Base-by-base conservation (phyloP, 2,329 filamentous ascomycete species). In the Raffaelea deltoideospora region DNA sequence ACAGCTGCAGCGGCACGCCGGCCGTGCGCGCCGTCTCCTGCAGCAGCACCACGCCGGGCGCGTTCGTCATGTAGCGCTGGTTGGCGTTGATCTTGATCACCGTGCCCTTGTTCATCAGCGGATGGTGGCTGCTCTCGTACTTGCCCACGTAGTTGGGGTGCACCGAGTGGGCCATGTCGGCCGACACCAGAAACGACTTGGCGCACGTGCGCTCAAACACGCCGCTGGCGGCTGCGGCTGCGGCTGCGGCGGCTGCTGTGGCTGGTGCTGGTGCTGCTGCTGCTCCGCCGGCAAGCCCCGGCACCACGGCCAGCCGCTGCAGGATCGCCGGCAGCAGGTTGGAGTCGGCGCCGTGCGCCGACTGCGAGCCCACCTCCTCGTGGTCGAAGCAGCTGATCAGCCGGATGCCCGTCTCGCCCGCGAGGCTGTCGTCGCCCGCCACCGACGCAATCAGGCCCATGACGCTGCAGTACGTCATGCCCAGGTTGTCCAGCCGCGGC, bases 1-100 rank as follows among this genome's bases (percentile, higher is more conserved):
- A 96, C 28, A 96, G 65, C 63, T 98, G 90, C 37, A 98, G 69
- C 13, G 90, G 90, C 17, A 96, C 86, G 19, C 75, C 76, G 15
- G 69, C 72, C 24, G 66, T 61, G 33, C 70, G 73, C 33, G 90
- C 90, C 30, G 80, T 77, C 62, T 96, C 87, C 58, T 95, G 83
- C 10, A 98, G 58, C 24, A 98, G 66, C 8, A 93, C 88, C 47
- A 96, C 93, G 26, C 90, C 90, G 2, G 90, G 90, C 0, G 85
- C 84, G 64, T 95, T 96, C 37, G 90, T 98, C 22, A 88, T 86
- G 60, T 98, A 98, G 43, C 87, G 79, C 48, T 90, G 85, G 57
- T 96, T 98, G 44, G 90, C 90, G 54, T 98, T 98, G 65, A 98
- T 72, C 64, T 98, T 98, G 65, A 98, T 86, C 32, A 96, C 88